Evolutionary conservation across 1,139 yeast genomes (phyloP).

Genomic region (Magnusiomyces starmeri): DNA sequence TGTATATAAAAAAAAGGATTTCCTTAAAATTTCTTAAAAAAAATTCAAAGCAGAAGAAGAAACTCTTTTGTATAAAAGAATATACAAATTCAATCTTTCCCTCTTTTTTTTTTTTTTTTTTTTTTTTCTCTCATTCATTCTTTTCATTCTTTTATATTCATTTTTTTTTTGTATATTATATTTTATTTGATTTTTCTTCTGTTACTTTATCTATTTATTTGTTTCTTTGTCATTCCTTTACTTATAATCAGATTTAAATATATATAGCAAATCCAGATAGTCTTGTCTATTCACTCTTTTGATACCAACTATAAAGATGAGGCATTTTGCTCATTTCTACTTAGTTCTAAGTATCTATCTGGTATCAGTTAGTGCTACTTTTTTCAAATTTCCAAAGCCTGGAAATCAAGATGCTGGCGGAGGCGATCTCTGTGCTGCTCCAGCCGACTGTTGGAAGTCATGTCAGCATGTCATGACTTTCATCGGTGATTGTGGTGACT

Average conservation of each 20-base stretch:
- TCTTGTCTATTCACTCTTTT: constrained; percentile 5
- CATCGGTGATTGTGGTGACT: constrained; percentile 7
- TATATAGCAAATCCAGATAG: not conserved
- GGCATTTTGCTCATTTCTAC: constrained; percentile 7
- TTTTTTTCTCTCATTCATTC: not conserved
- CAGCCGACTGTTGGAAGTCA: constrained; percentile 15
- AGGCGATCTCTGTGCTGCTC: constrained; percentile 12
- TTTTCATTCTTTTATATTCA: not conserved
- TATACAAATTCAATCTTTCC: not conserved
- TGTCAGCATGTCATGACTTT: constrained; percentile 15
- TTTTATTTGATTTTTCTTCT: not conserved
- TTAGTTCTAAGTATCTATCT: constrained; percentile 6
- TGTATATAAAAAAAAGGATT: no score
- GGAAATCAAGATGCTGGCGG: constrained; percentile 7
- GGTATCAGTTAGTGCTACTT: constrained; percentile 12
- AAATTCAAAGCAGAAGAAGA: not conserved
- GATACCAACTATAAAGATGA: constrained; percentile 12
- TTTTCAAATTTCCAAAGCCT: constrained; percentile 7
- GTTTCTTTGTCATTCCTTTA: not conserved
- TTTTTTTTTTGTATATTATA: not conserved
- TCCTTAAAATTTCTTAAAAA: not conserved
- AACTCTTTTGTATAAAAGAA: not conserved
- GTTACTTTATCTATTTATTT: not conserved
- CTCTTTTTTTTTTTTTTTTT: not conserved
- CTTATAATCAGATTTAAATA: not conserved